Evolutionary conservation across 805 yeast species (phyloP).

Genomic region (Nakazawaea wyomingensis): DNA sequence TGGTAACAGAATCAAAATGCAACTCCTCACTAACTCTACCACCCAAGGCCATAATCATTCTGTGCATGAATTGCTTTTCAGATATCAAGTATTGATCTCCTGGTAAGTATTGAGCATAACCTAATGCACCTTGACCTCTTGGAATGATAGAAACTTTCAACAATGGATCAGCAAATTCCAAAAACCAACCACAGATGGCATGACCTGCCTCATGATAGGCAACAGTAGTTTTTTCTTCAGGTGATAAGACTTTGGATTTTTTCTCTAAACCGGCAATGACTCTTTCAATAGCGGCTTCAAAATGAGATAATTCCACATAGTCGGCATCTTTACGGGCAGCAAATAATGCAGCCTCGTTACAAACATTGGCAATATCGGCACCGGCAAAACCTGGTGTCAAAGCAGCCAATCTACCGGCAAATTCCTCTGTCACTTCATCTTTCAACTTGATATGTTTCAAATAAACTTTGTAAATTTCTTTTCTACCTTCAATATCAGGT

Average conservation of each 20-base stretch:
- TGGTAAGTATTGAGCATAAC: conserved; percentile 96
- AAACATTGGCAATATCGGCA: conserved; percentile 96
- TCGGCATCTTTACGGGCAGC: conserved; percentile 82
- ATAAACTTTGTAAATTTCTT: conserved; percentile 87
- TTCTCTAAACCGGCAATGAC: conserved; percentile 95
- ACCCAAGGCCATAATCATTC: conserved; percentile 96
- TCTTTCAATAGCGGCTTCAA: conserved; percentile 95
- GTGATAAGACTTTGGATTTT: conserved; percentile 75
- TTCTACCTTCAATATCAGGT: conserved; percentile 94
- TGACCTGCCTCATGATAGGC: conserved; percentile 99
- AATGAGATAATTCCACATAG: conserved; percentile 71
- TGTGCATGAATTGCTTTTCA: conserved; percentile 72
- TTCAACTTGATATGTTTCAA: conserved; percentile 62
- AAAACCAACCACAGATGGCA: conserved; percentile 96
- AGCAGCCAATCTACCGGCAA: conserved; percentile 88
- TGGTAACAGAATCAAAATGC: conserved; percentile 85
- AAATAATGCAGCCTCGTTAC: conserved; percentile 95
- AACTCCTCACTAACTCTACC: conserved; percentile 96
- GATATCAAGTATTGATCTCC: conserved; percentile 81
- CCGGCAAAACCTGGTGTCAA: conserved; percentile 98
- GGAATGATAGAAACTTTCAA: conserved; percentile 96
- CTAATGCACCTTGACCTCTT: conserved; percentile 93
- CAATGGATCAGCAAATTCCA: conserved; percentile 87
- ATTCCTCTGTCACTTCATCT: conserved; percentile 39
- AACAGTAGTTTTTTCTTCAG: conserved; percentile 83